A percentile compares a stretch with the other conserved stretches of the same genome.
Conservation (phyloP, 2,329 filamentous ascomycete genomes). For the Basipetospora sp. region DNA sequence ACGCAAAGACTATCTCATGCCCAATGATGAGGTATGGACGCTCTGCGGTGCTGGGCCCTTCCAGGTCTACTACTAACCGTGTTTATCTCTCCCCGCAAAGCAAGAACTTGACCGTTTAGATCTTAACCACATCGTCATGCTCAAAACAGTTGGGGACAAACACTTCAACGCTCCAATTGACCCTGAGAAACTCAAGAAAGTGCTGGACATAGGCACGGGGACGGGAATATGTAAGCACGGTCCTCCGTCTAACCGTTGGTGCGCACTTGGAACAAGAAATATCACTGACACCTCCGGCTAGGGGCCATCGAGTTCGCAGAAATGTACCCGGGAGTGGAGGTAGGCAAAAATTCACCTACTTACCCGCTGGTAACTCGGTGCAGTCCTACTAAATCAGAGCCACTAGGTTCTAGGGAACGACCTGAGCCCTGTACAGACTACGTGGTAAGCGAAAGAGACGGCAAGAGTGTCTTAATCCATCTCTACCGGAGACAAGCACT, state of each 20-base stretch:
- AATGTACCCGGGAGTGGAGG: no score
- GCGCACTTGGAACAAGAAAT: no score
- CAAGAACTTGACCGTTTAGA: constrained; percentile 18
- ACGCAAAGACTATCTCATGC: constrained; percentile 10
- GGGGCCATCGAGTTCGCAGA: no score
- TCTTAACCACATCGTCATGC: constrained; percentile 21
- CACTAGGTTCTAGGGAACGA: constrained; percentile 17
- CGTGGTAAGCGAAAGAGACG: no score
- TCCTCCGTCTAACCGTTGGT: no score
- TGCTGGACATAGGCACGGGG: constrained; percentile 30
- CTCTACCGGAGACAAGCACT: constrained; percentile 43
- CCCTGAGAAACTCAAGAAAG: constrained; percentile 13
- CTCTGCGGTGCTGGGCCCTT: background rate
- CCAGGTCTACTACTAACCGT: background rate
- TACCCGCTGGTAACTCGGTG: no score
- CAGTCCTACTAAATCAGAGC: no score
- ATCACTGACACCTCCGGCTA: no score
- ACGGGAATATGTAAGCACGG: no score
- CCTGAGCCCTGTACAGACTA: constrained; percentile 16
- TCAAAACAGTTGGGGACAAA: constrained; percentile 13
- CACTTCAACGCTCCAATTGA: constrained; percentile 14
- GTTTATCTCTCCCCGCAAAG: background rate
- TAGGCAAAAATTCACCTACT: no score
- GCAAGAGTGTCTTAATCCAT: no score
- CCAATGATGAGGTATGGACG: background rate